phyloP scores from a whole-genome alignment of 257 asterid genomes.

The Marsdenia floribunda region DNA sequence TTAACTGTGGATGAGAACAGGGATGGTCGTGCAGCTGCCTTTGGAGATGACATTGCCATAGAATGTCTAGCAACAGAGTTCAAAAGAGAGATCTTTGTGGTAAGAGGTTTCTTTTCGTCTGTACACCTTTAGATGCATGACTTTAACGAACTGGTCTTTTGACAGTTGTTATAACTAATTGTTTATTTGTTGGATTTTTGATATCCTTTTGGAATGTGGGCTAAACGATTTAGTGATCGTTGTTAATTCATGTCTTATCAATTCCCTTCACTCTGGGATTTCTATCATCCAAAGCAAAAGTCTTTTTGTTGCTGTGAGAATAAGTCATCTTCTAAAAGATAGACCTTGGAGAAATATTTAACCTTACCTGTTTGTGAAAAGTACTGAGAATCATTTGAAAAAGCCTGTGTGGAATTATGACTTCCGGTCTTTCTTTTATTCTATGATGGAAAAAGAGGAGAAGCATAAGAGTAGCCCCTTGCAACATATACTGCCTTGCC shows the following conservation, averaged over 20 bases:
- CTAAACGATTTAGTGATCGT: background rate
- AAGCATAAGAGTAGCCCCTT: background rate
- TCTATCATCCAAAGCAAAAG: background rate
- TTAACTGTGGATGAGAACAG: conserved; percentile 78
- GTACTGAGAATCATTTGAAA: background rate
- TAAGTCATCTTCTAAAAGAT: background rate
- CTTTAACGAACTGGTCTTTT: background rate
- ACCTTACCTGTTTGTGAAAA: background rate
- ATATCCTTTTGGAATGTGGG: too few species aligned
- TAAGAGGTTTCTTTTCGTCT: conserved; percentile 28
- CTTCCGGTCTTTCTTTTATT: background rate
- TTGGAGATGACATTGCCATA: conserved; percentile 95
- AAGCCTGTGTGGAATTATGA: background rate
- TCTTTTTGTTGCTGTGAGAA: background rate
- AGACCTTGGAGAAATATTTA: background rate
- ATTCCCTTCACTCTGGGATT: background rate
- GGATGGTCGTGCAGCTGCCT: conserved; percentile 88
- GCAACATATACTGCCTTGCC: background rate
- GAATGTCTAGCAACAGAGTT: conserved; percentile 95
- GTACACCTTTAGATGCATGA: background rate
- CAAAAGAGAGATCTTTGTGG: conserved; percentile 93
- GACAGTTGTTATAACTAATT: background rate
- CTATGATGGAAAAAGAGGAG: background rate
- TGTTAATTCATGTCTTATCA: background rate
- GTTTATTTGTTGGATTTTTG: background rate